These are phyloP conservation scores for Cymbopogon flexuosus DNA, from an alignment of 202 grass and related monocot species.

Conservation along the genomic window DNA sequence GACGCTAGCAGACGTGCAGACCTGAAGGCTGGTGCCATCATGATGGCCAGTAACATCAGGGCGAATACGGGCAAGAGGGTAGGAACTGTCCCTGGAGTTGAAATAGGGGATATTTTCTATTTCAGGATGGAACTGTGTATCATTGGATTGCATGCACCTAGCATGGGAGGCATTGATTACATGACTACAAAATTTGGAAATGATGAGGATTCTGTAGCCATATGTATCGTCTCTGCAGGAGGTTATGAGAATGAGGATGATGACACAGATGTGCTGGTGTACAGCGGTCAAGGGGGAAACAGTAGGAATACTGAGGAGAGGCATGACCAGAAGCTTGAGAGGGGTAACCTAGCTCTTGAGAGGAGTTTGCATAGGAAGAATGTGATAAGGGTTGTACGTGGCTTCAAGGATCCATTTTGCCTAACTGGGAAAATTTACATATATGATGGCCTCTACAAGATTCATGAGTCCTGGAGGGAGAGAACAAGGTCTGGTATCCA, in stretches of 20 bases:
- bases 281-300: conserved; percentile 81
- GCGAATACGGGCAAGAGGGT: conserved; percentile 72
- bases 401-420: not conserved
- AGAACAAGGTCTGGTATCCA: not conserved
- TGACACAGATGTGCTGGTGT: conserved; percentile 71
- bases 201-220: conserved; percentile 71
- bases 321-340: not conserved
- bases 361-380: not conserved
- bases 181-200: conserved; percentile 57
- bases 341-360: not conserved
- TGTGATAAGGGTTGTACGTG: not conserved
- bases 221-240: conserved; percentile 81
- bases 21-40: conserved; percentile 77
- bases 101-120: conserved; percentile 96
- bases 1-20: conserved; percentile 51
- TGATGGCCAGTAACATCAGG: conserved; percentile 67
- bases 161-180: conserved; percentile 89
- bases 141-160: conserved; percentile 78
- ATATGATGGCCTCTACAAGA: not conserved
- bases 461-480: not conserved
- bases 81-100: conserved; percentile 61
- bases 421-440: not conserved
- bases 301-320: conserved; percentile 38
- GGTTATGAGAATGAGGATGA: conserved; percentile 92
- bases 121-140: conserved; percentile 86